These are phyloP conservation scores for Leucaena leucocephala DNA, from an alignment of 306 rosid species.

Conservation along the genomic window DNA sequence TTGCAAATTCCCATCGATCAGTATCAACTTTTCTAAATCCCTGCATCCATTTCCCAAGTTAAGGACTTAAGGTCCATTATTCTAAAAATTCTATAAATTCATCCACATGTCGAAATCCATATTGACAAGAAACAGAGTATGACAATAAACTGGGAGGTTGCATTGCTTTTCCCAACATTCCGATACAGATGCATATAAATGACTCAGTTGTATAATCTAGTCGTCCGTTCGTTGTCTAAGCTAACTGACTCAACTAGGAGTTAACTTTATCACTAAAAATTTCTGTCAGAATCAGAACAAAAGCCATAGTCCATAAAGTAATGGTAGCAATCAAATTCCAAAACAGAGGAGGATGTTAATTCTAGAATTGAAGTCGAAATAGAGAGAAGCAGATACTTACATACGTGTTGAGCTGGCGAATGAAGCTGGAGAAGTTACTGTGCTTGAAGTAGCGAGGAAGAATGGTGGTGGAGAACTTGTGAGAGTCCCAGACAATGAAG, in stretches of 20 bases:
- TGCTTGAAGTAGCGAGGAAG: constrained; percentile 96
- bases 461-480: constrained; percentile 62
- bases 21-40: constrained; percentile 95
- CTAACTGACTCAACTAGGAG: neutral
- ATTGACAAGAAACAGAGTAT: neutral
- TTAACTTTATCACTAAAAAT: neutral
- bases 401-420: constrained; percentile 96
- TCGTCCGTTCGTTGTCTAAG: neutral
- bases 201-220: neutral
- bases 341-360: neutral
- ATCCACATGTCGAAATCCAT: neutral
- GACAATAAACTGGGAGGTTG: neutral
- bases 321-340: neutral
- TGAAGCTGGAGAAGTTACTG: constrained; percentile 88
- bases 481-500: constrained; percentile 89
- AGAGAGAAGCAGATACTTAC: constrained; percentile 47
- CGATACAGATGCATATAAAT: neutral
- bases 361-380: neutral
- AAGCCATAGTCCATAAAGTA: neutral
- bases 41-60: constrained; percentile 42
- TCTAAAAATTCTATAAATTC: neutral
- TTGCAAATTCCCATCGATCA: constrained; percentile 96
- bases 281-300: neutral
- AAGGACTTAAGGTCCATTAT: constrained; percentile 4
- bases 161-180: neutral